Percentiles rank a stretch among this genome's conserved stretches.
These are phyloP conservation scores for Linnemannia hyalina DNA, from an alignment of 192 early-diverging fungal species.

Conservation along the genomic window DNA sequence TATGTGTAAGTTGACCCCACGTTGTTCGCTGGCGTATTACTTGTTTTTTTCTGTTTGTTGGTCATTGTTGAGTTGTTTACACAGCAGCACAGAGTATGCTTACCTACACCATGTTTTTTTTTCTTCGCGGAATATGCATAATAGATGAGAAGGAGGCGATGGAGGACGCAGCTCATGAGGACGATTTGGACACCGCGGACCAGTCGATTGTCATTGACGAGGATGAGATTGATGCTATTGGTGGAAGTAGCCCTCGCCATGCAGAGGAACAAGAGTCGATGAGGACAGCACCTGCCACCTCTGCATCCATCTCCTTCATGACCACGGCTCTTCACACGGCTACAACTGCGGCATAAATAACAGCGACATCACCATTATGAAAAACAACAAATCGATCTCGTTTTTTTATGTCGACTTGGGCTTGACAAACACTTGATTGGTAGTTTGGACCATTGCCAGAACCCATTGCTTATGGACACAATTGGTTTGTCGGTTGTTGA, in stretches of 20 bases:
- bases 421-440: constrained; percentile 1
- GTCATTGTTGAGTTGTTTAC: background rate
- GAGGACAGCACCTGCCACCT: no score
- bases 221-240: constrained; percentile 1
- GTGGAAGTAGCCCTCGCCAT: background rate
- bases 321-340: background rate
- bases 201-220: constrained; percentile 19
- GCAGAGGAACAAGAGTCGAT: background rate
- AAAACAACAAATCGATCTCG: background rate
- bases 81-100: background rate
- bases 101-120: background rate
- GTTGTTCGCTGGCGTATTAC: background rate
- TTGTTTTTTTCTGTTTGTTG: background rate
- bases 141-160: constrained; percentile 21
- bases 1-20: constrained; percentile 32
- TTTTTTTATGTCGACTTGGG: background rate
- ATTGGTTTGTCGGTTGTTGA: background rate
- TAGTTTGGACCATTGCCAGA: background rate
- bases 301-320: background rate
- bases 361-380: background rate
- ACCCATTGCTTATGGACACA: background rate
- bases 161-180: constrained; percentile 15
- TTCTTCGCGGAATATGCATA: background rate
- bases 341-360: background rate
- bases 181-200: constrained; percentile 25